Conservation (phyloP, 2,329 filamentous ascomycete species). For the Fusarium nanum region DNA sequence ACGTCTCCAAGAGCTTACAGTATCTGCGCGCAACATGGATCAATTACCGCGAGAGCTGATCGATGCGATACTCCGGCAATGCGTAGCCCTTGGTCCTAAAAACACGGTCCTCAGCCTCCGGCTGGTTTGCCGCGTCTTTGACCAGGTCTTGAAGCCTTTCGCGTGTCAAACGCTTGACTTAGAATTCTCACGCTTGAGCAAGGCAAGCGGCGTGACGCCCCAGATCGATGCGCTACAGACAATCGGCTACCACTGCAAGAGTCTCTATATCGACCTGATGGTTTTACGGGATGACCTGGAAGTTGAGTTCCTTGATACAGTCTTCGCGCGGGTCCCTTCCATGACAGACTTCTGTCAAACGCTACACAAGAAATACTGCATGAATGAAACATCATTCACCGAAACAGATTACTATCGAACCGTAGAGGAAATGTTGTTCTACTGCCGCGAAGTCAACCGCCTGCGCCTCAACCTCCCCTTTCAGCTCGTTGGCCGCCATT, state of each 20-base stretch:
- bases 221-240: constrained; percentile 57
- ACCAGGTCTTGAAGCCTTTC: constrained; percentile 59
- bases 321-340: constrained; percentile 59
- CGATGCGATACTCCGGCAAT: constrained; percentile 58
- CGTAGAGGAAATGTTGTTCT: constrained; percentile 57
- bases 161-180: constrained; percentile 61
- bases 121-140: constrained; percentile 62
- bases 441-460: constrained; percentile 58
- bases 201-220: constrained; percentile 48
- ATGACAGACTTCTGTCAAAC: constrained; percentile 59
- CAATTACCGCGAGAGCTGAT: constrained; percentile 62
- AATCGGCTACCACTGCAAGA: constrained; percentile 61
- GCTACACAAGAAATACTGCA: constrained; percentile 60
- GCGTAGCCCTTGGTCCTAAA: constrained; percentile 57
- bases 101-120: constrained; percentile 59
- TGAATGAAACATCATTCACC: constrained; percentile 62
- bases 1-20: background rate
- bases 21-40: constrained; percentile 52
- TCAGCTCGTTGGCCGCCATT: constrained; percentile 60
- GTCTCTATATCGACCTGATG: constrained; percentile 65
- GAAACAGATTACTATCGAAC: constrained; percentile 59
- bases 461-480: constrained; percentile 65
- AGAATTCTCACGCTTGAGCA: constrained; percentile 62
- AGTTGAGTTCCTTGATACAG: constrained; percentile 59
- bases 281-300: constrained; percentile 64